Base-by-base conservation (phyloP, 306 rosid genomes). In the Boehmeria nivea region DNA sequence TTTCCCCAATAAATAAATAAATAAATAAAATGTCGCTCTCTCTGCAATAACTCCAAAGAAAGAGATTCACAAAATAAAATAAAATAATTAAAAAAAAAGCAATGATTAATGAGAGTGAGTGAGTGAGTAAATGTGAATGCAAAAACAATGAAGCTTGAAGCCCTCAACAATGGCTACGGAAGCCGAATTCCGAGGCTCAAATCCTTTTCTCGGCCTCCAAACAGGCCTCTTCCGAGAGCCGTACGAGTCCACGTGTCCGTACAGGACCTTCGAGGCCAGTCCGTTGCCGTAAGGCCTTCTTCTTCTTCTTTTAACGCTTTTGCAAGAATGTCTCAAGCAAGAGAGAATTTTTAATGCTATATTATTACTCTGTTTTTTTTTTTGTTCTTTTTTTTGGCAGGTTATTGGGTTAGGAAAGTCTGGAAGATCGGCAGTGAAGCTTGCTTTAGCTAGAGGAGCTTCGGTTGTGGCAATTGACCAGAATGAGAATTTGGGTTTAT, bases 321-420 rank as follows among this genome's bases (percentile, higher is more conserved):
- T 10, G 36, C 36, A 10, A 4, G 36, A 6, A 31, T 31, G 36
- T 4, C 9, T 31, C 36, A n/a, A n/a, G n/a, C n/a, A n/a, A n/a
- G n/a, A n/a, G n/a, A n/a, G n/a, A n/a, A n/a, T n/a, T n/a, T n/a
- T n/a, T n/a, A n/a, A n/a, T n/a, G n/a, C n/a, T n/a, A n/a, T n/a
- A n/a, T n/a, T n/a, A n/a, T n/a, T n/a, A n/a, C n/a, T n/a, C n/a
- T n/a, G n/a, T n/a, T n/a, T n/a, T n/a, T n/a, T n/a, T n/a, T n/a
- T 11, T 22, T 22, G 10, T 22, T 20, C 9, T 21, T 11, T 48
- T 1, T 21, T 23, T 24, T 23, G 6, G 54, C 59, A 70, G 75
- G 56, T 70, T 10, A 42, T 70, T 51, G 75, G 75, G 19, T 64
- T 70, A 36, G 75, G 75, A 47, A 70, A 63, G 46, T 70, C 75